Conservation (phyloP, 495 filamentous ascomycete species). For the Neurospora terricola region DNA sequence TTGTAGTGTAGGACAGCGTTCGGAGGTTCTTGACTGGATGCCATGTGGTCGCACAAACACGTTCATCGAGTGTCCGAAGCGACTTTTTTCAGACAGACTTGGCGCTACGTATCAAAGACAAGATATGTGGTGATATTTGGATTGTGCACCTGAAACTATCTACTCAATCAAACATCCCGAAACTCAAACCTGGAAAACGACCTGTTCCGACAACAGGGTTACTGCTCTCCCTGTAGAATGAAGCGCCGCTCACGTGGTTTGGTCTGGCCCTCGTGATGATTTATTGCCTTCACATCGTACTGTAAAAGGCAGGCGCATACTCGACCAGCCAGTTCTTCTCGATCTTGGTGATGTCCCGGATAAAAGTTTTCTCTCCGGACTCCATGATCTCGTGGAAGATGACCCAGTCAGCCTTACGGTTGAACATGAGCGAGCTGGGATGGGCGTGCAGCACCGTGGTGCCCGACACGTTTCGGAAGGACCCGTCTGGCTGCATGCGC, state of each 20-base stretch:
- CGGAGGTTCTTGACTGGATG: not conserved
- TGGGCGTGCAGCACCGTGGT: slow-evolving; percentile 71
- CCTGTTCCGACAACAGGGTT: not conserved
- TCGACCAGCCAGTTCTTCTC: slow-evolving; percentile 86
- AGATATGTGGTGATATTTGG: not conserved
- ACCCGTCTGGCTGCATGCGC: slow-evolving; percentile 90
- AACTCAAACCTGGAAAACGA: not conserved
- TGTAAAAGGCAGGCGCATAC: slow-evolving; percentile 80
- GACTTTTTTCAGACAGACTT: not conserved
- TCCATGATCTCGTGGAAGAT: slow-evolving; percentile 94
- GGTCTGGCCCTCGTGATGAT: not conserved
- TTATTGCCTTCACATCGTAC: slow-evolving; percentile 25
- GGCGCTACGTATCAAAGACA: not conserved
- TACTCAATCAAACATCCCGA: not conserved
- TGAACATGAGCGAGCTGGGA: slow-evolving; percentile 92
- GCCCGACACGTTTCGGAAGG: slow-evolving; percentile 72
- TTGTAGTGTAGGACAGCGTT: not conserved
- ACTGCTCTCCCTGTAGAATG: not conserved
- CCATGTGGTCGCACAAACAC: not conserved
- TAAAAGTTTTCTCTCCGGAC: slow-evolving; percentile 80
- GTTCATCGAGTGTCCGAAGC: not conserved
- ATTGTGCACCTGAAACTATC: not conserved
- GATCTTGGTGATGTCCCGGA: slow-evolving; percentile 84
- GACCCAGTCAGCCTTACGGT: slow-evolving; percentile 96
- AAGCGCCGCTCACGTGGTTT: not conserved